Conservation (phyloP, 2,329 filamentous ascomycete genomes). For the Arthrobotrys sphaeroides region DNA sequence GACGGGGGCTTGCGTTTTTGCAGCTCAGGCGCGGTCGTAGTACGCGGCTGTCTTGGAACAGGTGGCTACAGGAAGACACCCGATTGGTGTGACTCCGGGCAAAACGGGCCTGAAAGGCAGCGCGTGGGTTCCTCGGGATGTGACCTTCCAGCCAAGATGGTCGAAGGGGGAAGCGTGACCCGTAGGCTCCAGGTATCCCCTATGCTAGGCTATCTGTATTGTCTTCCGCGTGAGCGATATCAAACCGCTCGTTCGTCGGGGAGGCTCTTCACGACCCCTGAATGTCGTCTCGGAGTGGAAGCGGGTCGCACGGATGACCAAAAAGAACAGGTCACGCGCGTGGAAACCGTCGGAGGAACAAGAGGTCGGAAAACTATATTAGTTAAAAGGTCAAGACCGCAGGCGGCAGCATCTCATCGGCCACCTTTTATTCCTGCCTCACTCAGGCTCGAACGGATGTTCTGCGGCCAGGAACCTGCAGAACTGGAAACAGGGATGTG, state of each 20-base stretch:
- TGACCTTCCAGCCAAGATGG: constrained; percentile 1
- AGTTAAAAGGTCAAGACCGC: not conserved
- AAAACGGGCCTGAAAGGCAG: constrained; percentile 16
- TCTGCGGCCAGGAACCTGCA: constrained; percentile 16
- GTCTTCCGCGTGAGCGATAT: constrained; percentile 8
- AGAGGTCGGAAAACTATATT: not conserved
- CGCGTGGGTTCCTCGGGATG: not conserved
- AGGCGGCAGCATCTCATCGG: constrained; percentile 8
- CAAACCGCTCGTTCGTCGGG: not conserved
- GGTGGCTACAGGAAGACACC: constrained; percentile 39
- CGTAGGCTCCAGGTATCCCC: constrained; percentile 7
- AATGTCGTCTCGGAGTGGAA: not conserved
- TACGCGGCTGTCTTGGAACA: constrained; percentile 28
- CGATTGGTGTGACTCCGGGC: constrained; percentile 49
- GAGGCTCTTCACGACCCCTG: not conserved
- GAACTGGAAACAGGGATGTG: constrained; percentile 18
- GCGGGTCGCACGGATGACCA: constrained; percentile 30
- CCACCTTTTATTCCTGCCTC: not conserved
- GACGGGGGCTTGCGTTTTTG: constrained; percentile 10
- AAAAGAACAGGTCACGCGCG: constrained; percentile 11
- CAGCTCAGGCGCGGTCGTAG: constrained; percentile 1
- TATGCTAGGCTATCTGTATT: not conserved
- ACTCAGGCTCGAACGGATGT: not conserved
- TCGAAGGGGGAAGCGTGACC: constrained; percentile 25
- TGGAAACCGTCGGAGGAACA: not conserved